Base-by-base conservation (phyloP, 2,329 filamentous ascomycete genomes). In the Monosporascus sp. region DNA sequence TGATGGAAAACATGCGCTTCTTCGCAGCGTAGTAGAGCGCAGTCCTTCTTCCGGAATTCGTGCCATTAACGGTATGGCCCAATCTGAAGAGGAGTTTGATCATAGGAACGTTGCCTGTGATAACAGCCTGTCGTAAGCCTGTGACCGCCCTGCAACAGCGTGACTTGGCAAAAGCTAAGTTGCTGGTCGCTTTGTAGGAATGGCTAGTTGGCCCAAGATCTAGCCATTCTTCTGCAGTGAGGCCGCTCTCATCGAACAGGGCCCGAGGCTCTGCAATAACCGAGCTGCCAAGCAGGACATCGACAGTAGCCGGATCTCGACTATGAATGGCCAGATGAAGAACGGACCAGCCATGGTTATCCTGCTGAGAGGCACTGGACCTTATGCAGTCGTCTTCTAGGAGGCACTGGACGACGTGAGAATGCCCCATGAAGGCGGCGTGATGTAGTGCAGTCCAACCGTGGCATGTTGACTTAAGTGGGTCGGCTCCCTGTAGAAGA, bases 141-240 rank as follows among this genome's bases (percentile, higher is more conserved):
- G 63, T 64, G 53, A 61, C 59, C 8, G 63, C 60, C 51, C 60
- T 47, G 53, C 63, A 65, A 57, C 63, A 65, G 55, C 63, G 63
- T 51, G 63, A 65, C 52, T 65, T 65, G 57, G 52, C 44, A 49
- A 65, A 64, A 28, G 63, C 63, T 55, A 65, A 58, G 47, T 64
- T 56, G 45, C 59, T 44, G 51, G 53, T 65, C 18, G 55, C 53
- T 55, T 60, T 63, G 26, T 64, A 49, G 22, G 48, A 55, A 58
- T 60, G 53, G 50, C 46, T 48, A 7, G 14, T 31, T 5, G 53
- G 55, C 50, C 50, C 48, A 40, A 46, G 55, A 59, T 58, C 58
- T 37, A 63, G 55, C 61, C 61, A 63, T 48, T 63, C 61, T 56
- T 62, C 61, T 51, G 60, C 57, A 53, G 58, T 58, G 47, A 63